phyloP scores from a whole-genome alignment of 257 asterid species.

The Ilex asprella region DNA sequence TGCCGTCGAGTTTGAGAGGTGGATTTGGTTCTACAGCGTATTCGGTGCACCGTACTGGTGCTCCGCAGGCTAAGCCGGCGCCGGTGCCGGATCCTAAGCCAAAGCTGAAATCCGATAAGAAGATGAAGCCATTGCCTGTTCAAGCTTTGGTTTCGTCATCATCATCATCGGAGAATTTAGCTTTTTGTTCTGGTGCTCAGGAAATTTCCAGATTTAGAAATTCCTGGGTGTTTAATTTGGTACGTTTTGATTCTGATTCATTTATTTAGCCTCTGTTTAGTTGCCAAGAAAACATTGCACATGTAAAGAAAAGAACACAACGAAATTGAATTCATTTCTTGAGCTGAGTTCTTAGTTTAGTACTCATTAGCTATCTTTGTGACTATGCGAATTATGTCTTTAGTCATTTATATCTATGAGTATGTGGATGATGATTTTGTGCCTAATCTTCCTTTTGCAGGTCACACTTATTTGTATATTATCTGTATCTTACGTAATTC shows the following conservation, averaged over 20 bases:
- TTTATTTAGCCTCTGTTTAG: not conserved
- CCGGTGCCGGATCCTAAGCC: constrained; percentile 21
- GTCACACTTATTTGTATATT: constrained; percentile 38
- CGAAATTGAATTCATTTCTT: constrained; percentile 1
- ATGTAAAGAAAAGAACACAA: not conserved
- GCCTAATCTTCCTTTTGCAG: constrained; percentile 35
- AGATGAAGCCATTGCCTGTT: constrained; percentile 49
- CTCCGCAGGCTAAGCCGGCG: constrained; percentile 16
- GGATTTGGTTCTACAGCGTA: constrained; percentile 17
- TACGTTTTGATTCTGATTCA: constrained; percentile 12
- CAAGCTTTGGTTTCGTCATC: constrained; percentile 43
- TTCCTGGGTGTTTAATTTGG: constrained; percentile 48
- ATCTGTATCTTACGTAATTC: constrained; percentile 37
- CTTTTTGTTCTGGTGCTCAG: constrained; percentile 26
- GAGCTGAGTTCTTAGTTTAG: no score
- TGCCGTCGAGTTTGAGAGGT: constrained; percentile 34
- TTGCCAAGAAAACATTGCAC: not conserved
- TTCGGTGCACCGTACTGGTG: constrained; percentile 20
- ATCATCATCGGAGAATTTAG: constrained; percentile 20
- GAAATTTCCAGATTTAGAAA: constrained; percentile 18
- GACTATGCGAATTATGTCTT: not conserved
- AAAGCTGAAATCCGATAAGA: constrained; percentile 57
- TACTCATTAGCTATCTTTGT: not conserved
- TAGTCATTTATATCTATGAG: not conserved
- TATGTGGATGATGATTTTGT: constrained; percentile 5